Percentiles rank a stretch among this genome's conserved stretches.
Conservation (phyloP, 352 stramenopile genomes). For the Plasmopara muralis region DNA sequence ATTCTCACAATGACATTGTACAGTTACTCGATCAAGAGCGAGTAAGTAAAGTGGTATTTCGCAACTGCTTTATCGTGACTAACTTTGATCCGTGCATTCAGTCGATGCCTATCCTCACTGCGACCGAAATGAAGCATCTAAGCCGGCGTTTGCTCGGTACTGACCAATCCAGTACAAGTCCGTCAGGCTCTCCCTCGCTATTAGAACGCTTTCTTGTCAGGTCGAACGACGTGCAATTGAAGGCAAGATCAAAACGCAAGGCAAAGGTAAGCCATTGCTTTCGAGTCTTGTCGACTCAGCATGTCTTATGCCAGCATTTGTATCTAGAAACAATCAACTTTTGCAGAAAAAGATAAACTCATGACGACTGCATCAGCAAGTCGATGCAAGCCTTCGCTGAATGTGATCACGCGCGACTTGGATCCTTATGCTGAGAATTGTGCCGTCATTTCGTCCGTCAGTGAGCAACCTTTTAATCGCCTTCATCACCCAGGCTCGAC, state of each 20-base stretch:
- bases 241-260: conserved; percentile 8
- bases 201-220: conserved; percentile 32
- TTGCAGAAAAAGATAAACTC: too few relatives aligned
- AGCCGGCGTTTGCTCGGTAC: conserved; percentile 8
- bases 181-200: conserved; percentile 7
- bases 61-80: neutral
- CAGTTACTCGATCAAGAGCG: conserved; percentile 40
- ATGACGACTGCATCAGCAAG: neutral
- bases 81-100: neutral
- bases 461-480: conserved; percentile 36
- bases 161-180: conserved; percentile 2
- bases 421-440: neutral
- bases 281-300: neutral
- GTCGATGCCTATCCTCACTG: conserved; percentile 18
- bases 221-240: conserved; percentile 25
- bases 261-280: conserved; percentile 7
- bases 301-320: too few relatives aligned
- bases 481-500: conserved; percentile 58
- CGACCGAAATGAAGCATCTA: conserved; percentile 14
- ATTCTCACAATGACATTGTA: conserved; percentile 32
- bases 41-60: conserved; percentile 12
- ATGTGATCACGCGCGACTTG: conserved; percentile 36
- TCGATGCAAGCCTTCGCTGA: conserved; percentile 29
- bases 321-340: too few relatives aligned
- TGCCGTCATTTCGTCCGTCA: conserved; percentile 5